Conservation (phyloP, 257 asterid species). For the Salvia hispanica region DNA sequence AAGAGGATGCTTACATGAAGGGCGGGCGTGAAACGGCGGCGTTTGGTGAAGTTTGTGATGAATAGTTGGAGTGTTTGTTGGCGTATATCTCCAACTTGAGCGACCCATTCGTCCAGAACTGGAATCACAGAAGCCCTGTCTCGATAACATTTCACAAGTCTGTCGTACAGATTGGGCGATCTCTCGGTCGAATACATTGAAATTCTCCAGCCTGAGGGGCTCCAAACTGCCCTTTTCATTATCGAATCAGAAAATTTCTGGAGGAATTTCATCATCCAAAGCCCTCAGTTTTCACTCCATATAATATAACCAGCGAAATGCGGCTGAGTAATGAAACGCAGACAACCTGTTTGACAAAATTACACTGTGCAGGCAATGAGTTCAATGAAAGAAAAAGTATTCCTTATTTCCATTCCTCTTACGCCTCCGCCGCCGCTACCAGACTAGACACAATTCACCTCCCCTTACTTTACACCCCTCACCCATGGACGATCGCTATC, state of each 20-base stretch:
- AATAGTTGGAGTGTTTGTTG: not conserved
- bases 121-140: not conserved
- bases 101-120: slow-evolving; percentile 9
- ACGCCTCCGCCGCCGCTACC: too few species aligned
- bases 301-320: too few species aligned
- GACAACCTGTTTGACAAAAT: too few species aligned
- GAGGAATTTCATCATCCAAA: not conserved
- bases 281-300: not conserved
- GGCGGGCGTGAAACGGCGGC: not conserved
- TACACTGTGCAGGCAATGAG: too few species aligned
- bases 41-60: not conserved
- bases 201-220: not conserved
- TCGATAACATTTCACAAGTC: not conserved
- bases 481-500: too few species aligned
- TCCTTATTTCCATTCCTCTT: too few species aligned
- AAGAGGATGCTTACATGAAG: not conserved
- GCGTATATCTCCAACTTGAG: not conserved
- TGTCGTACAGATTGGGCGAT: not conserved
- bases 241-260: not conserved
- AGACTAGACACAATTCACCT: too few species aligned
- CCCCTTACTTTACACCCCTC: too few species aligned
- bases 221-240: not conserved
- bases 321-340: too few species aligned
- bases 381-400: too few species aligned
- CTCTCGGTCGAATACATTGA: not conserved